These are phyloP conservation scores for Luffa acutangula DNA, from an alignment of 306 rosid genomes.

Conservation along the genomic window DNA sequence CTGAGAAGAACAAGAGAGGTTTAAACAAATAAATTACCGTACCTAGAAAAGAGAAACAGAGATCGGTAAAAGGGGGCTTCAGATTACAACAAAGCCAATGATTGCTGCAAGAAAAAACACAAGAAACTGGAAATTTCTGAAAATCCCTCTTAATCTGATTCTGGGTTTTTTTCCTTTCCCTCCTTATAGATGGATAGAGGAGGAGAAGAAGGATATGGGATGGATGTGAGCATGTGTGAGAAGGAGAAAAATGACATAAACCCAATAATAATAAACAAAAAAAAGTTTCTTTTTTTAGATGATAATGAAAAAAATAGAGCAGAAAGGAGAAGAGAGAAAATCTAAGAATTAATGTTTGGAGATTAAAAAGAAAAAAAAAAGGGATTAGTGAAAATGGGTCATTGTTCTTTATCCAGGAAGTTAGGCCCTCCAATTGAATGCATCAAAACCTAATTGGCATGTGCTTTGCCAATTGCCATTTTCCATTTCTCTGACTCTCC, in stretches of 20 bases:
- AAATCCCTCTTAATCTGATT: slow-evolving; percentile 6
- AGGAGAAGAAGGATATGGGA: slow-evolving; percentile 6
- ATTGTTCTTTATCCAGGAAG: slow-evolving; percentile 5
- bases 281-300: not conserved
- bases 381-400: not conserved
- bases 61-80: not conserved
- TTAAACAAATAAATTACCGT: slow-evolving; percentile 1
- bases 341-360: not conserved
- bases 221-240: slow-evolving; percentile 5
- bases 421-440: slow-evolving; percentile 11
- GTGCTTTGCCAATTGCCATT: slow-evolving; percentile 9
- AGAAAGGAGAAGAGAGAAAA: not conserved
- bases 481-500: not conserved
- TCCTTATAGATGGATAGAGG: slow-evolving; percentile 5
- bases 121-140: not conserved
- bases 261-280: not conserved
- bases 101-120: slow-evolving; percentile 3
- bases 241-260: slow-evolving; percentile 1
- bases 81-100: not conserved
- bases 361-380: not conserved
- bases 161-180: not conserved
- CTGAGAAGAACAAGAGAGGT: not conserved
- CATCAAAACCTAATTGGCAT: slow-evolving; percentile 13
- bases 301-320: not conserved
- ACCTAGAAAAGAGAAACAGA: not conserved